Evolutionary conservation across 495 filamentous ascomycete genomes (phyloP), one percentile per base, ranked within the genome.

Genomic region (Parachaetomium inaequale): DNA sequence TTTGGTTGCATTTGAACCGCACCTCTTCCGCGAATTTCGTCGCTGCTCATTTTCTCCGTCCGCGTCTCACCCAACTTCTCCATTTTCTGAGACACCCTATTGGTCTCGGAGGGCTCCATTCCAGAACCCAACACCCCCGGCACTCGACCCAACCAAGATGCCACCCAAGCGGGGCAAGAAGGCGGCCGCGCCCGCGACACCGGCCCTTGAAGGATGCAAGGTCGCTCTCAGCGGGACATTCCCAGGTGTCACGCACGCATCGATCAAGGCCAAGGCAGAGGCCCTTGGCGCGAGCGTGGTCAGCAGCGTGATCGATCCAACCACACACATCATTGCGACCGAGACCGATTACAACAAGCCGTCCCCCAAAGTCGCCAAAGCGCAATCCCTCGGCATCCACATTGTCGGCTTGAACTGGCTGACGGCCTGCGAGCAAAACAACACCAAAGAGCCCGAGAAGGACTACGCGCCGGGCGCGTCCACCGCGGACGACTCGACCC

Each of bases 351-450:
- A 80, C 28, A 77, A 79, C 25, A 86, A 84, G 45, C 69, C 74
- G 0, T 74, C 74, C 2, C 25, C 57, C 31, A 75, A 73, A 79
- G 85, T 86, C 62, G 69, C 76, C 55, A 74, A 82, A 67, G 83
- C 85, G 15, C 63, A 78, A 19, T 63, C 74, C 0, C 62, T 76
- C 15, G 73, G 67, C 14, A 79, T 87, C 26, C 78, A 78, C 8
- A 78, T 92, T 57, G 84, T 91, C 34, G 78, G 75, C 7, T 58
- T 89, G 5, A 70, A 84, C 7, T 92, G 88, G 88, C 78, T 91
- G 14, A 56, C 80, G 1, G 77, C 83, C 1, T 86, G 81, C 10
- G 67, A 78, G 15, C 62, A 76, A 26, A 68, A 75, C 4, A 75
- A 74, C 19, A 75, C 72, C 15, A 75, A 73, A n/a, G 56, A 82